phyloP scores from a whole-genome alignment of 1,284 basidiomycete species.

The Ganoderma lucidum region DNA sequence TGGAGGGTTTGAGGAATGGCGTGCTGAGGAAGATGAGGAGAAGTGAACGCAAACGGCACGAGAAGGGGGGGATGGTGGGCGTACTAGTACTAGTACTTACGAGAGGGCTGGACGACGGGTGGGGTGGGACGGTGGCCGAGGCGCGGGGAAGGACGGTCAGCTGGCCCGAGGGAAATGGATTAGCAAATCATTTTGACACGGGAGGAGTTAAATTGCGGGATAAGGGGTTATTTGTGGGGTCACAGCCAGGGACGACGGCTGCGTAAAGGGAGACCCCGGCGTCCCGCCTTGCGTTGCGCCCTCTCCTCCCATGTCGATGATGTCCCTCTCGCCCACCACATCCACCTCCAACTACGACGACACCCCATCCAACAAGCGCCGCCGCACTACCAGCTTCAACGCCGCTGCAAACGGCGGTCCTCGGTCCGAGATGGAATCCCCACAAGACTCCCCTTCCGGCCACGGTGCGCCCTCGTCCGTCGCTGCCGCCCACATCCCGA shows the following conservation, averaged over 20 bases:
- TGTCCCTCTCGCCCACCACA: slow-evolving; percentile 47
- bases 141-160: slow-evolving; percentile 12
- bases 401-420: slow-evolving; percentile 31
- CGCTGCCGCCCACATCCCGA: slow-evolving; percentile 67
- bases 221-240: slow-evolving; percentile 15
- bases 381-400: slow-evolving; percentile 40
- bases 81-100: not conserved
- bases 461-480: slow-evolving; percentile 33
- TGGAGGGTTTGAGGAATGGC: not conserved
- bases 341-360: slow-evolving; percentile 41
- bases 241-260: slow-evolving; percentile 10
- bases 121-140: not conserved
- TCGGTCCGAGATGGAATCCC: slow-evolving; percentile 33
- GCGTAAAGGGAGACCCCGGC: slow-evolving; percentile 19
- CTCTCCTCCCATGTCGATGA: slow-evolving; percentile 32
- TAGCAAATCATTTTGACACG: slow-evolving; percentile 6
- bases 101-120: not conserved
- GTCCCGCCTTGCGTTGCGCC: slow-evolving; percentile 23
- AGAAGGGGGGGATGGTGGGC: slow-evolving; percentile 6
- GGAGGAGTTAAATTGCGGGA: slow-evolving; percentile 17
- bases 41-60: slow-evolving; percentile 21
- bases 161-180: slow-evolving; percentile 4
- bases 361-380: slow-evolving; percentile 39
- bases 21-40: not conserved
- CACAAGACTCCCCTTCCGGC: slow-evolving; percentile 32